These are phyloP conservation scores for Piloderma croceum DNA, from an alignment of 768 basidiomycete species.

Conservation along the genomic window DNA sequence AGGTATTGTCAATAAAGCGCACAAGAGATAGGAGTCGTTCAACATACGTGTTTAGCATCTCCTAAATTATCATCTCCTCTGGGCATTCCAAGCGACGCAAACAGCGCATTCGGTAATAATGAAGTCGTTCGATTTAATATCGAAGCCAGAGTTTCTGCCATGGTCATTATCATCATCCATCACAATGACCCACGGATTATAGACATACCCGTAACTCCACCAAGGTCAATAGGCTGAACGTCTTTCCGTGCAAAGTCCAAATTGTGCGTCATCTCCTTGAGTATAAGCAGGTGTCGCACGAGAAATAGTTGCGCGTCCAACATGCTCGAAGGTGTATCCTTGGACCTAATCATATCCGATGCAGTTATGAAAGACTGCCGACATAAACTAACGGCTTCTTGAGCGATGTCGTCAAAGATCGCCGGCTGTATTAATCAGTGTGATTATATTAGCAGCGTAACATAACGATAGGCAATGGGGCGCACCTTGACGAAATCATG, in stretches of 20 bases:
- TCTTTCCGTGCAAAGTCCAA: slow-evolving; percentile 57
- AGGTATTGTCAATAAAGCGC: not conserved
- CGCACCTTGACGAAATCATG: slow-evolving; percentile 88
- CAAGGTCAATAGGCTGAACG: slow-evolving; percentile 37
- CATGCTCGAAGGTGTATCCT: slow-evolving; percentile 36
- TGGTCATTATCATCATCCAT: slow-evolving; percentile 3
- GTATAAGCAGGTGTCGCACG: slow-evolving; percentile 80
- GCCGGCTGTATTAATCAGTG: slow-evolving; percentile 56
- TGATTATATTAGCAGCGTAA: not conserved
- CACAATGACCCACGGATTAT: not conserved
- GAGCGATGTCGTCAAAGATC: slow-evolving; percentile 94
- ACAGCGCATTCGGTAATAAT: slow-evolving; percentile 61
- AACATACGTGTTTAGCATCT: slow-evolving; percentile 66
- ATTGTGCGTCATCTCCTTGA: slow-evolving; percentile 85
- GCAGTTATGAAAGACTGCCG: slow-evolving; percentile 74
- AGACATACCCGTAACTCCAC: slow-evolving; percentile 52
- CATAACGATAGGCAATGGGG: not conserved
- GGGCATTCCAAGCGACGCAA: slow-evolving; percentile 64
- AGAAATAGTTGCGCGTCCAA: slow-evolving; percentile 84
- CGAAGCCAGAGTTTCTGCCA: slow-evolving; percentile 48
- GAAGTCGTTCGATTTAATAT: slow-evolving; percentile 58
- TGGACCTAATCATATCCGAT: slow-evolving; percentile 52
- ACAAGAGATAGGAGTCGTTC: not conserved
- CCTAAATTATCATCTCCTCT: slow-evolving; percentile 55
- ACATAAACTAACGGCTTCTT: slow-evolving; percentile 83